Conservation (phyloP, 441 rosid genomes). For the Arabidopsis hybrid region DNA sequence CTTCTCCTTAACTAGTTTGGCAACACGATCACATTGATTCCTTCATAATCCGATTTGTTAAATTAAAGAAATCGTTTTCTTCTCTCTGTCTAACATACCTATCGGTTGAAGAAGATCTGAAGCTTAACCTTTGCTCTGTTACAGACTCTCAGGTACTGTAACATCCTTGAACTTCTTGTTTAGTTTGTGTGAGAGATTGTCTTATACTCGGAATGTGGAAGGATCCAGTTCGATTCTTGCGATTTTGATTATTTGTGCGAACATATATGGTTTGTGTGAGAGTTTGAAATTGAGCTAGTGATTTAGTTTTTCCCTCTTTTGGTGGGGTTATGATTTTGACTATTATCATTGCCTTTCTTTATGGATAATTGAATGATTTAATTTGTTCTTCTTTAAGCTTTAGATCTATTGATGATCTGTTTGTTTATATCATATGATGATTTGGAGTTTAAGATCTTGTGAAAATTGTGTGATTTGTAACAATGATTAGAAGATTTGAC, state of each 20-base stretch:
- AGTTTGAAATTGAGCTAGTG: slow-evolving; percentile 25
- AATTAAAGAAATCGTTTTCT: slow-evolving; percentile 19
- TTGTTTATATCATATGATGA: too few species aligned
- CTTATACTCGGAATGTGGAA: neutral
- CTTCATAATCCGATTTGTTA: slow-evolving; percentile 5
- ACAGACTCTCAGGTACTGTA: slow-evolving; percentile 40
- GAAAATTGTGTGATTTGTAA: slow-evolving; percentile 19
- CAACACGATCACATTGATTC: slow-evolving; percentile 38
- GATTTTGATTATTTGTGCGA: neutral
- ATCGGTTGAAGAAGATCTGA: slow-evolving; percentile 35
- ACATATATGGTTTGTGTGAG: neutral
- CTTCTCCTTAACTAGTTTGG: slow-evolving; percentile 28
- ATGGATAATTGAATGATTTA: neutral
- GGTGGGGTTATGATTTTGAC: slow-evolving; percentile 18
- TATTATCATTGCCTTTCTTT: slow-evolving; percentile 27
- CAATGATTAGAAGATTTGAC: slow-evolving; percentile 26
- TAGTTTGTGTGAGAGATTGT: slow-evolving; percentile 11
- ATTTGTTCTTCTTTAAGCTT: slow-evolving; percentile 13
- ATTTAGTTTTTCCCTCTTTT: slow-evolving; percentile 15
- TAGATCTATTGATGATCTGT: slow-evolving; percentile 31
- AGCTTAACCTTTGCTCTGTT: slow-evolving; percentile 42
- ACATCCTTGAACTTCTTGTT: slow-evolving; percentile 1
- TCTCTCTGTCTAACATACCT: slow-evolving; percentile 2
- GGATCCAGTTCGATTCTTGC: neutral
- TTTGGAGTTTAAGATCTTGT: neutral